Percentiles rank a stretch among this genome's conserved stretches.
These are phyloP conservation scores for Hypoxylon fragiforme DNA, from an alignment of 495 filamentous ascomycete genomes.

Conservation along the genomic window DNA sequence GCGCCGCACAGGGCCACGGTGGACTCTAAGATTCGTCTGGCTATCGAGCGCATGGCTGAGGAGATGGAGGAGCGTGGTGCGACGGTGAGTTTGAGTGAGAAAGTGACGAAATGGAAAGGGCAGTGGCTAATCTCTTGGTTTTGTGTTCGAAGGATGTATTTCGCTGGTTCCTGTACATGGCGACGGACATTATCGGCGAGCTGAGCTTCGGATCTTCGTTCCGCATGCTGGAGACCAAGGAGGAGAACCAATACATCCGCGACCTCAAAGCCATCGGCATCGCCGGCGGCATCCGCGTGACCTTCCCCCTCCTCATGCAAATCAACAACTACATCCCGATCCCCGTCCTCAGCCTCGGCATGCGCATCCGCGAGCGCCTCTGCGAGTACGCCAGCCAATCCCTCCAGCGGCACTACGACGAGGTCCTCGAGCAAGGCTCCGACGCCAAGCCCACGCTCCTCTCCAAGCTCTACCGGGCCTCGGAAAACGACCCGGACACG, in stretches of 20 bases:
- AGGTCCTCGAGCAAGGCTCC: slow-evolving; percentile 46
- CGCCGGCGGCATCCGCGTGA: slow-evolving; percentile 13
- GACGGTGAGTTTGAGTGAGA: slow-evolving; percentile 7
- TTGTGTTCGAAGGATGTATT: slow-evolving; percentile 45
- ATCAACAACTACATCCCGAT: slow-evolving; percentile 25
- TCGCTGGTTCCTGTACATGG: slow-evolving; percentile 62
- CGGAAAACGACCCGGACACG: slow-evolving; percentile 29
- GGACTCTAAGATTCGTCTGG: slow-evolving; percentile 29
- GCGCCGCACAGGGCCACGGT: slow-evolving; percentile 15
- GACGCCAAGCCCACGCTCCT: slow-evolving; percentile 47
- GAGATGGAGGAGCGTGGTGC: slow-evolving; percentile 30
- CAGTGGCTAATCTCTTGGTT: not conserved
- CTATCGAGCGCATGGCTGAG: slow-evolving; percentile 31
- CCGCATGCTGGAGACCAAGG: slow-evolving; percentile 54
- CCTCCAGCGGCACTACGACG: slow-evolving; percentile 45
- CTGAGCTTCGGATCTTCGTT: slow-evolving; percentile 63
- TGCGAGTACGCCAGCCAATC: slow-evolving; percentile 43
- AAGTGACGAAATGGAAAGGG: not conserved
- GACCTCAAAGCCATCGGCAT: slow-evolving; percentile 19
- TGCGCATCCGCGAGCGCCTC: slow-evolving; percentile 10
- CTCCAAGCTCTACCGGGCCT: slow-evolving; percentile 43
- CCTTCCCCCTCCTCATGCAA: slow-evolving; percentile 21
- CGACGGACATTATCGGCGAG: slow-evolving; percentile 59
- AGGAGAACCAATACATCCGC: slow-evolving; percentile 32
- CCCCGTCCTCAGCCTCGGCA: slow-evolving; percentile 11